A percentile compares a stretch with the other conserved stretches of the same genome.
Conservation (phyloP, 2,329 filamentous ascomycete species). For the Colletotrichum cordylinicola region DNA sequence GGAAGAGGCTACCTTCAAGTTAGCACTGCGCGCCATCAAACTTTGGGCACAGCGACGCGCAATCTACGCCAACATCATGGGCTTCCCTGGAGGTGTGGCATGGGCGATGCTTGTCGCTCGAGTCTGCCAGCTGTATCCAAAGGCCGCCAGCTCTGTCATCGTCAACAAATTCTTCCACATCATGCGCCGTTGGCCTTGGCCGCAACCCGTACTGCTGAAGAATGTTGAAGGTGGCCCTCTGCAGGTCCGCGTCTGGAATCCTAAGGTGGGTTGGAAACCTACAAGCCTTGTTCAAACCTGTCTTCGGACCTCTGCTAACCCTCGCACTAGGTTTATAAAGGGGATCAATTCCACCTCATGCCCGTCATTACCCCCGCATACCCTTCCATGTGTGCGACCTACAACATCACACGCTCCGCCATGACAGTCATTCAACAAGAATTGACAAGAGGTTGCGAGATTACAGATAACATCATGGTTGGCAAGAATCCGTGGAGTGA, state of each 20-base stretch:
- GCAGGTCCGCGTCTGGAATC: conserved; percentile 92
- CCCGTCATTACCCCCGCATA: conserved; percentile 98
- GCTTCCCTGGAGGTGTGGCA: conserved; percentile 94
- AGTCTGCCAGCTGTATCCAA: conserved; percentile 95
- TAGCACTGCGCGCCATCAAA: conserved; percentile 91
- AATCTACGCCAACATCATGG: conserved; percentile 95
- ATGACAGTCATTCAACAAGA: conserved; percentile 85
- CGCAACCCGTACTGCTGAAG: conserved; percentile 90
- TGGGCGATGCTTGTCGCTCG: conserved; percentile 98
- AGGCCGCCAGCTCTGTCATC: conserved; percentile 86
- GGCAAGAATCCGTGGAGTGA: conserved; percentile 85
- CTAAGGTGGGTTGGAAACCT: conserved; percentile 62
- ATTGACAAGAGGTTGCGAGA: conserved; percentile 76
- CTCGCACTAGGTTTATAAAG: conserved; percentile 68
- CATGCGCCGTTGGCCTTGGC: conserved; percentile 92
- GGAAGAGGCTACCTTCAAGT: conserved; percentile 86
- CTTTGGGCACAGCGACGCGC: conserved; percentile 93
- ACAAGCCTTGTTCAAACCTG: not conserved
- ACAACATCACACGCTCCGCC: conserved; percentile 89
- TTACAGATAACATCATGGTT: conserved; percentile 80
- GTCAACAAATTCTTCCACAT: conserved; percentile 95
- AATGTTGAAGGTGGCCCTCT: conserved; percentile 82
- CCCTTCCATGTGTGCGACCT: conserved; percentile 96
- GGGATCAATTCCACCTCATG: conserved; percentile 90
- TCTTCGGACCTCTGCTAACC: conserved; percentile 9